Base-by-base conservation (phyloP, 2,329 filamentous ascomycete genomes). In the Fusarium dimerum region DNA sequence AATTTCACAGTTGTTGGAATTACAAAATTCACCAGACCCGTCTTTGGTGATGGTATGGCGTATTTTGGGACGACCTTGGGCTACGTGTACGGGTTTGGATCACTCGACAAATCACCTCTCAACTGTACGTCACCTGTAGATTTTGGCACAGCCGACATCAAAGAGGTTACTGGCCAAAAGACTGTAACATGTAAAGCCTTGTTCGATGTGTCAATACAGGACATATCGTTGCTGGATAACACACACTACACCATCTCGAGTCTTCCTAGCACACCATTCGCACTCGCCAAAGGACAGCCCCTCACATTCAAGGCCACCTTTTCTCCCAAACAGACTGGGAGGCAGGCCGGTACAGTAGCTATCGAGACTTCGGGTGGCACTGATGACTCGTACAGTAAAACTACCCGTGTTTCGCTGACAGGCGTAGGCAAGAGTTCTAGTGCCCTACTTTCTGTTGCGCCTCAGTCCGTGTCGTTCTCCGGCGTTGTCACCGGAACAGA, bases 21-120 rank as follows among this genome's bases (percentile, higher is more conserved):
- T 5, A 78, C 74, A 43, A 85, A 85, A 66, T 85, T 85, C 56
- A 78, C 77, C 3, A 74, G 81, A 2, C 79, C 82, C 2, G 79
- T 82, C 3, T 84, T 85, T 50, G 82, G 82, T 7, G 74, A 85
- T 51, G 80, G 78, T 1, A 74, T 77, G 50, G 75, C 78, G 3
- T 85, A 84, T 54, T 65, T 84, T n/a, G 79, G 78, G 10, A 80
- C 77, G 1, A 78, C 69, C 3, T 66, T 70, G 20, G 82, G 82
- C 4, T 76, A 69, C 49, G 62, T 85, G 17, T 83, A 83, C 30
- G 81, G 73, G 2, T 83, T 82, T 49, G 82, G 82, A 1, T 79
- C 80, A 0, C 80, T 81, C 0, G 78, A 80, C 29, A 82, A 79
- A 39, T 61, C 73, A 5, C 76, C 81, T 0, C 67, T 85, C 2